Percentiles rank a stretch among this genome's conserved stretches.
phyloP scores from a whole-genome alignment of 192 early-diverging fungal species.

The Phycomyces nitens region DNA sequence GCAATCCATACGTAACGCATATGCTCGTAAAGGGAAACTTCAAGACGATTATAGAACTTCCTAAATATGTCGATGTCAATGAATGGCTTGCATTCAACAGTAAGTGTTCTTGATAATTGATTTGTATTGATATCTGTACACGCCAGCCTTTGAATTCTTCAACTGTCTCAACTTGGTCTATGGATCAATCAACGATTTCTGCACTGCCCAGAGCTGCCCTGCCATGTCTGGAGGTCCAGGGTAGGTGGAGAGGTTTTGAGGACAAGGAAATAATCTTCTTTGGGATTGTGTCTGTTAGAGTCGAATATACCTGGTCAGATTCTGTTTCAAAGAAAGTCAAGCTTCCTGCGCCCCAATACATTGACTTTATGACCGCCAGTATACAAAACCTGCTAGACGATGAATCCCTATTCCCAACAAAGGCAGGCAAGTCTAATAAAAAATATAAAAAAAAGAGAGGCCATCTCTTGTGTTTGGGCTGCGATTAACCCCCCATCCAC shows the following conservation, averaged over 20 bases:
- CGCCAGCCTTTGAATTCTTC: slow-evolving; percentile 94
- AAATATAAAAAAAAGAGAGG: no score
- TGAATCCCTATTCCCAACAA: slow-evolving; percentile 91
- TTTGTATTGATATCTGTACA: no score
- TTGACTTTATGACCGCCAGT: slow-evolving; percentile 87
- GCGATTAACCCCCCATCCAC: no score
- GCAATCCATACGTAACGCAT: slow-evolving; percentile 65
- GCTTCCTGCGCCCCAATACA: slow-evolving; percentile 90
- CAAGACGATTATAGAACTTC: slow-evolving; percentile 83
- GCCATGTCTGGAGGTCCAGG: slow-evolving; percentile 79
- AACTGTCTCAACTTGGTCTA: slow-evolving; percentile 90
- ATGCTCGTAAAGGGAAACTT: slow-evolving; percentile 92
- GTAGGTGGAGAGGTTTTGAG: no score
- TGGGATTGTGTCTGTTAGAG: no score
- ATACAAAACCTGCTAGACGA: slow-evolving; percentile 86
- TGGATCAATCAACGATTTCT: slow-evolving; percentile 84
- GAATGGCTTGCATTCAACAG: slow-evolving; percentile 91
- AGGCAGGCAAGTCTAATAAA: slow-evolving; percentile 56
- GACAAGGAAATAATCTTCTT: no score
- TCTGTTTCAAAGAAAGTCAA: slow-evolving; percentile 74
- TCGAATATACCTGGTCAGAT: slow-evolving; percentile 94
- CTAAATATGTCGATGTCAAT: slow-evolving; percentile 87
- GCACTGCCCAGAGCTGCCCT: slow-evolving; percentile 77
- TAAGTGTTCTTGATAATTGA: no score
- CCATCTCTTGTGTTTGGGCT: no score